phyloP scores from a whole-genome alignment of 108 stramenopile species.

The Mediolabrus comicus region DNA sequence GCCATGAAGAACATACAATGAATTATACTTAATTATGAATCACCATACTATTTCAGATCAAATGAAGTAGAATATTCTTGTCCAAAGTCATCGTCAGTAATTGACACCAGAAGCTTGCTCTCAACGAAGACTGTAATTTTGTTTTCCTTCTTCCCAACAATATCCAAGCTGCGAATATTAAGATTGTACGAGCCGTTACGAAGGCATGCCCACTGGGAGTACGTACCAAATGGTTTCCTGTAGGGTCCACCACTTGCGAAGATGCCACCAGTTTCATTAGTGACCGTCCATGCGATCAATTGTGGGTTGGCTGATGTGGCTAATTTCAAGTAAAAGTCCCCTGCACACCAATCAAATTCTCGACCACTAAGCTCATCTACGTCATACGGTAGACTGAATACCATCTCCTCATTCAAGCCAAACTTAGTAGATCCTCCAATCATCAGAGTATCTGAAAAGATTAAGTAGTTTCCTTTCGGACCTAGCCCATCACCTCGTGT shows the following conservation, averaged over 20 bases:
- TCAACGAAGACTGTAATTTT: background rate
- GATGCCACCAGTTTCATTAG: background rate
- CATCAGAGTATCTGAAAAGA: background rate
- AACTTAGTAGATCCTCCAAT: constrained; percentile 1
- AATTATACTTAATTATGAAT: too few species aligned
- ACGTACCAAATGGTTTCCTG: background rate
- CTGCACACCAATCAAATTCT: constrained; percentile 1
- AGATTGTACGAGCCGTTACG: background rate
- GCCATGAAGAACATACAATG: too few species aligned
- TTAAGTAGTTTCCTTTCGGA: constrained; percentile 1
- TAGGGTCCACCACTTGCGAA: background rate
- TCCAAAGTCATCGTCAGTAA: background rate
- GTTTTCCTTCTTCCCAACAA: background rate
- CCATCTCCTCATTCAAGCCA: background rate
- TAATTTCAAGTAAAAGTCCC: background rate
- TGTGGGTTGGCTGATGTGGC: background rate
- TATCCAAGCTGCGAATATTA: background rate
- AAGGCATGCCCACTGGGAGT: background rate
- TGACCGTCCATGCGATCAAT: background rate
- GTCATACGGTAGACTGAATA: background rate
- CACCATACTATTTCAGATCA: background rate
- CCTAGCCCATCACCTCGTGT: background rate
- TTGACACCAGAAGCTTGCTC: background rate
- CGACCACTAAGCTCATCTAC: background rate
- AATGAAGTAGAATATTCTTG: background rate